These are phyloP conservation scores for Suhomyces guaymorum DNA, from an alignment of 1,139 yeast species.

Conservation along the genomic window DNA sequence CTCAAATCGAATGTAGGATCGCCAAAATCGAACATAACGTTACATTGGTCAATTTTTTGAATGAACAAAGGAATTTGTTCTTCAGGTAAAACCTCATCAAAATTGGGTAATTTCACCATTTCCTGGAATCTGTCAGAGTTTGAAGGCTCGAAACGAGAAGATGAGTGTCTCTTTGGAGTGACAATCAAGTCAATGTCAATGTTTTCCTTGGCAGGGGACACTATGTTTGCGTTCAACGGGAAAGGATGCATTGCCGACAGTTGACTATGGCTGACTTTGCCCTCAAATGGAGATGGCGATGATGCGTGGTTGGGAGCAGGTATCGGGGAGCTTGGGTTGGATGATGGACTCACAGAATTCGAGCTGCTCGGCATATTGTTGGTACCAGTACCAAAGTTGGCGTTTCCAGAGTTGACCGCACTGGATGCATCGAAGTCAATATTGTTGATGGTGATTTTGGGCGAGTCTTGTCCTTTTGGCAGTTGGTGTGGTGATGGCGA, in stretches of 20 bases:
- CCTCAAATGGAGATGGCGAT: conserved; percentile 18
- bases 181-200: conserved; percentile 50
- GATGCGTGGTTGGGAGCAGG: conserved; percentile 14
- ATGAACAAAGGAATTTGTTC: conserved; percentile 81
- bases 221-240: conserved; percentile 42
- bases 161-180: conserved; percentile 89
- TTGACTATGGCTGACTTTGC: conserved; percentile 27
- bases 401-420: conserved; percentile 20
- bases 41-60: conserved; percentile 91
- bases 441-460: conserved; percentile 31
- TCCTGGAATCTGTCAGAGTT: conserved; percentile 61
- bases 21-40: conserved; percentile 87
- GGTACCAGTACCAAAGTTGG: conserved; percentile 20
- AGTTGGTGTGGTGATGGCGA: conserved; percentile 16
- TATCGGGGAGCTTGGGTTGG: conserved; percentile 36
- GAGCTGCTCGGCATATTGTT: conserved; percentile 22
- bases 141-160: conserved; percentile 87
- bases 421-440: conserved; percentile 16
- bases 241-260: conserved; percentile 31
- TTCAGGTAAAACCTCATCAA: conserved; percentile 87
- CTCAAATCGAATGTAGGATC: conserved; percentile 91
- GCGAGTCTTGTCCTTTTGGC: conserved; percentile 23
- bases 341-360: conserved; percentile 30
- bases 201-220: conserved; percentile 45
- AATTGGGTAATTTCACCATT: conserved; percentile 78